Evolutionary conservation across 1,284 basidiomycete species (phyloP).

Genomic region (Leccinum solheimii): DNA sequence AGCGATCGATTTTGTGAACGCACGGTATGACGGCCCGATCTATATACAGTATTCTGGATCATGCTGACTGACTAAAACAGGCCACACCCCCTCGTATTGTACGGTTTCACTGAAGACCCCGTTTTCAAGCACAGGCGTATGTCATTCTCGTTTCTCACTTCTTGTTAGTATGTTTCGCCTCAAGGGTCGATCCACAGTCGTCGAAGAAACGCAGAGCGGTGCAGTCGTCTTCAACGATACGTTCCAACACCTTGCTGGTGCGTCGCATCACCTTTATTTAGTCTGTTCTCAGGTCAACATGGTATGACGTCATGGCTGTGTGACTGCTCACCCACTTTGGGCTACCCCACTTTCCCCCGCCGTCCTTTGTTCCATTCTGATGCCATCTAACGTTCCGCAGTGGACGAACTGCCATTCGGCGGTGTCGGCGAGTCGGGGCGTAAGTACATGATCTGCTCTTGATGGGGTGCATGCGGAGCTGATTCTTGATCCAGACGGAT

Average conservation of each 20-base stretch:
- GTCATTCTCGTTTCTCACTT: slow-evolving; percentile 1
- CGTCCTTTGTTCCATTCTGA: background rate
- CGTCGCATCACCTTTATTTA: slow-evolving; percentile 1
- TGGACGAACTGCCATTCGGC: slow-evolving; percentile 28
- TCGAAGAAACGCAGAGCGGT: slow-evolving; percentile 50
- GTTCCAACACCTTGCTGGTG: slow-evolving; percentile 43
- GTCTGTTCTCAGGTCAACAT: background rate
- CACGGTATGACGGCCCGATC: slow-evolving; percentile 35
- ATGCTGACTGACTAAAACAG: slow-evolving; percentile 15
- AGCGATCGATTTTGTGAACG: slow-evolving; percentile 44
- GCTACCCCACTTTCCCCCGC: background rate
- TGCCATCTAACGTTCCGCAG: slow-evolving; percentile 1
- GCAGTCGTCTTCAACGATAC: slow-evolving; percentile 55
- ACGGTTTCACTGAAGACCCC: slow-evolving; percentile 34
- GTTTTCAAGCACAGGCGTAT: slow-evolving; percentile 22
- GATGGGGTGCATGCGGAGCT: background rate
- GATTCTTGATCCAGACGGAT: slow-evolving; percentile 38
- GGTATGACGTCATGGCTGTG: slow-evolving; percentile 12
- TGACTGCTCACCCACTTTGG: background rate
- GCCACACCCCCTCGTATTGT: slow-evolving; percentile 30
- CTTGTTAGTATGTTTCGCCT: background rate
- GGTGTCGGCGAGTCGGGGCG: slow-evolving; percentile 47
- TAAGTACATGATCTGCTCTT: slow-evolving; percentile 36
- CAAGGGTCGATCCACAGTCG: slow-evolving; percentile 37
- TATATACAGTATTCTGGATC: background rate